These are phyloP conservation scores for Trichoderma harzianum DNA, from an alignment of 2,329 filamentous ascomycete genomes.

Conservation along the genomic window DNA sequence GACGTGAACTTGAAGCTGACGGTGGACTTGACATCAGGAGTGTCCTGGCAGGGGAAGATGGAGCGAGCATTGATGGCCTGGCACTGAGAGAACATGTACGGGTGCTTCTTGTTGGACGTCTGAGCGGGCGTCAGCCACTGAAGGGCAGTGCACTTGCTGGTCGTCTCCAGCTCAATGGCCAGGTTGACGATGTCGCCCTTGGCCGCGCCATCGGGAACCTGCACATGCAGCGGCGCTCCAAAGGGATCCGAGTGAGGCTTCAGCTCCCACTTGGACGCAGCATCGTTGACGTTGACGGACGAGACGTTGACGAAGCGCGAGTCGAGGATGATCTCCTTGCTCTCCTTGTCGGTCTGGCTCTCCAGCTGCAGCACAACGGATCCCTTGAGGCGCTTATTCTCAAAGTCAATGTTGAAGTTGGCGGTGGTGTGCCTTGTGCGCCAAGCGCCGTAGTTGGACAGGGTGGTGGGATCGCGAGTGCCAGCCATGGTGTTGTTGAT, in stretches of 20 bases:
- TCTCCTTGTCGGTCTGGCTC: constrained; percentile 69
- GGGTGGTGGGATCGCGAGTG: constrained; percentile 77
- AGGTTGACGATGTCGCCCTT: constrained; percentile 53
- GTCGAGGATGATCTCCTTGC: constrained; percentile 79
- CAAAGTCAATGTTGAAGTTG: constrained; percentile 80
- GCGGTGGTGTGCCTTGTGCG: constrained; percentile 78
- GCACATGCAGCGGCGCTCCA: constrained; percentile 66
- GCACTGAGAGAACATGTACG: constrained; percentile 97
- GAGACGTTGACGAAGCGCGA: constrained; percentile 77
- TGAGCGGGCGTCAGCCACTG: constrained; percentile 94
- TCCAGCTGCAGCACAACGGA: constrained; percentile 73
- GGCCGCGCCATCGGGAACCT: constrained; percentile 52
- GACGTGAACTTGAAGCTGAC: constrained; percentile 87
- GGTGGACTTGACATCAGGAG: constrained; percentile 94
- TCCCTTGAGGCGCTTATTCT: constrained; percentile 71
- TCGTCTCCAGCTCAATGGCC: constrained; percentile 73
- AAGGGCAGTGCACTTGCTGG: constrained; percentile 81
- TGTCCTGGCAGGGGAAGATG: constrained; percentile 95
- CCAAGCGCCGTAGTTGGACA: constrained; percentile 90
- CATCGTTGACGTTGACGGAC: constrained; percentile 66
- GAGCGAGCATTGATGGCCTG: constrained; percentile 94
- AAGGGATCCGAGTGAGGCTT: constrained; percentile 69
- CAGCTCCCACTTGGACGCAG: constrained; percentile 63
- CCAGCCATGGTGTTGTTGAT: constrained; percentile 28
- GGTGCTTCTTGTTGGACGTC: constrained; percentile 92